Evolutionary conservation across 257 asterid genomes (phyloP).

Genomic region (Salvia hispanica): DNA sequence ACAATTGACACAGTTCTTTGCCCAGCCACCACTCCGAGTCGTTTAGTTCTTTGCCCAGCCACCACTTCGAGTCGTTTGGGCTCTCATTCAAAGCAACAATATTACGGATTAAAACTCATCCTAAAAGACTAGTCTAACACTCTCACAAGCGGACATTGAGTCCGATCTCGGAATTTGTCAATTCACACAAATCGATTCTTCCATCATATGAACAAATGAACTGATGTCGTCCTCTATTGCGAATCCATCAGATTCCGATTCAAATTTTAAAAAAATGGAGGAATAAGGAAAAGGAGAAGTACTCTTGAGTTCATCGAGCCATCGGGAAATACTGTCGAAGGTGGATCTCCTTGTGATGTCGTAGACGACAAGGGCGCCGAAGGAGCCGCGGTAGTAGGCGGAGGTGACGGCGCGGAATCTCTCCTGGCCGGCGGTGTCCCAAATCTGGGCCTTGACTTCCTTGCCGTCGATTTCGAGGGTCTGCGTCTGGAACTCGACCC

Average conservation of each 20-base stretch:
- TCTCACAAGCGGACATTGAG: too few relatives aligned
- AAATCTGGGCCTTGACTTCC: conserved; percentile 81
- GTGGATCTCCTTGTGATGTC: conserved; percentile 61
- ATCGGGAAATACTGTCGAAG: conserved; percentile 71
- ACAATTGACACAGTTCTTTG: too few relatives aligned
- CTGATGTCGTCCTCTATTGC: conserved; percentile 5
- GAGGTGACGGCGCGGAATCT: conserved; percentile 80
- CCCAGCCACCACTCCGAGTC: too few relatives aligned
- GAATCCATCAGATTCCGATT: not conserved
- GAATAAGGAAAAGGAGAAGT: conserved; percentile 18
- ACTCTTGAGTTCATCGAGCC: conserved; percentile 77
- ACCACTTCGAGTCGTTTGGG: too few relatives aligned
- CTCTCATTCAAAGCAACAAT: too few relatives aligned
- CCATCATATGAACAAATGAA: not conserved
- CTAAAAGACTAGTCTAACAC: too few relatives aligned
- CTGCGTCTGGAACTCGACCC: conserved; percentile 78
- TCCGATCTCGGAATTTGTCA: not conserved
- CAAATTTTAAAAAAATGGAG: not conserved
- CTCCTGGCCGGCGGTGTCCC: conserved; percentile 86
- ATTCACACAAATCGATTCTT: not conserved
- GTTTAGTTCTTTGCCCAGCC: too few relatives aligned
- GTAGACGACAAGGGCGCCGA: conserved; percentile 71
- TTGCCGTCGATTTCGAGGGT: conserved; percentile 69
- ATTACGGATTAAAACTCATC: too few relatives aligned
- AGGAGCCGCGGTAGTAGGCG: conserved; percentile 81